Percentiles rank a stretch among this genome's conserved stretches.
phyloP scores from a whole-genome alignment of 495 filamentous ascomycete genomes.

The Pyrenula aspistea region DNA sequence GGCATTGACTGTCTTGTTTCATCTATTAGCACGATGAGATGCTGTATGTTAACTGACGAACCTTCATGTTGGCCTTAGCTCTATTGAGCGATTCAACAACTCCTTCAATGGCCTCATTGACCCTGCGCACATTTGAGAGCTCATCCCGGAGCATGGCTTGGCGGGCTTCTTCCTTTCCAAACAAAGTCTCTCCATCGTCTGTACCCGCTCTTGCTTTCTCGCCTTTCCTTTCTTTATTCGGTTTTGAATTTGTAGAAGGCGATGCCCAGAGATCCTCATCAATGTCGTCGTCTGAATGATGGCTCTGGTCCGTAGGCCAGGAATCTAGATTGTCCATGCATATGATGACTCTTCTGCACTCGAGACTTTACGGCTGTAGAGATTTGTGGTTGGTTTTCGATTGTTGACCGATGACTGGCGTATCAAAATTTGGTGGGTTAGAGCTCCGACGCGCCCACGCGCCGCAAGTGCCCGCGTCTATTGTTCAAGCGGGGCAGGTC shows the following conservation, averaged over 20 bases:
- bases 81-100: slow-evolving; percentile 68
- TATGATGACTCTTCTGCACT: too few species aligned
- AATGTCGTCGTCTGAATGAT: not conserved
- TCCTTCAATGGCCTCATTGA: slow-evolving; percentile 79
- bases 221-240: not conserved
- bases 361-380: not conserved
- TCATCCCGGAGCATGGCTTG: slow-evolving; percentile 66
- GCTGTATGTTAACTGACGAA: slow-evolving; percentile 23
- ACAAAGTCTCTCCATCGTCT: slow-evolving; percentile 37
- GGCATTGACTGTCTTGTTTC: slow-evolving; percentile 62
- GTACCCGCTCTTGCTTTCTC: not conserved
- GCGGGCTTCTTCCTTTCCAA: slow-evolving; percentile 56
- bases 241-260: not conserved
- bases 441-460: not conserved
- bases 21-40: not conserved
- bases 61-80: slow-evolving; percentile 86
- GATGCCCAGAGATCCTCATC: slow-evolving; percentile 1
- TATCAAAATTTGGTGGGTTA: not conserved
- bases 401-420: not conserved
- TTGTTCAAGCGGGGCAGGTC: not conserved
- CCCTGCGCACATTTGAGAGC: slow-evolving; percentile 65
- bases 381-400: not conserved
- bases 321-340: not conserved
- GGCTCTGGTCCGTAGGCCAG: not conserved
- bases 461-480: not conserved